Percentiles rank a stretch among this genome's conserved stretches.
Evolutionary conservation across 2,329 filamentous ascomycete genomes (phyloP).

Genomic region (Hymenoscyphus infarciens): DNA sequence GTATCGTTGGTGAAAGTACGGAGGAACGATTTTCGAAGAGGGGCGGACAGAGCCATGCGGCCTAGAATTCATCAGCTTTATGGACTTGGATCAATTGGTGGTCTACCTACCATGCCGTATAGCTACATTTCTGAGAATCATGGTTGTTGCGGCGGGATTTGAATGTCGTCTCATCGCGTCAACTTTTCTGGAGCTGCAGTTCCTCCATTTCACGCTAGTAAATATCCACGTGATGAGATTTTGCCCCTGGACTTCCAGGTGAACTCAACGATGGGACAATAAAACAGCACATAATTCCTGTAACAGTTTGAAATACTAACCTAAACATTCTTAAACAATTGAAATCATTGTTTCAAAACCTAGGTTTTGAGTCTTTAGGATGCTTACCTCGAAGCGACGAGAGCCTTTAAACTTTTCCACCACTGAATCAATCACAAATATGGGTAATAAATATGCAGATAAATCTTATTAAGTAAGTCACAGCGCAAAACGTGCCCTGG

Average conservation of each 20-base stretch:
- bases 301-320: neutral
- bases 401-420: neutral
- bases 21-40: constrained; percentile 38
- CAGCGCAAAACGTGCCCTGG: neutral
- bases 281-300: neutral
- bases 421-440: neutral
- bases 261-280: too few relatives aligned
- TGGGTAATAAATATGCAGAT: neutral
- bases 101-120: constrained; percentile 50
- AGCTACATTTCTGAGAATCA: constrained; percentile 54
- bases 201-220: constrained; percentile 19
- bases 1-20: constrained; percentile 39
- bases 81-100: neutral
- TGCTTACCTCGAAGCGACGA: neutral
- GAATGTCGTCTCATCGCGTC: constrained; percentile 14
- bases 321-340: neutral
- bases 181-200: constrained; percentile 30
- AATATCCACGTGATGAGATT: neutral
- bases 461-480: constrained; percentile 4
- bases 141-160: constrained; percentile 36
- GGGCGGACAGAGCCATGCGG: constrained; percentile 49
- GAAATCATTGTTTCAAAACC: neutral
- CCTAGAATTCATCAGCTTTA: constrained; percentile 39
- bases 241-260: neutral
- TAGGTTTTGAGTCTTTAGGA: neutral